These are phyloP conservation scores for Aspergillus tanneri DNA, from an alignment of 2,329 filamentous ascomycete genomes.

Conservation along the genomic window DNA sequence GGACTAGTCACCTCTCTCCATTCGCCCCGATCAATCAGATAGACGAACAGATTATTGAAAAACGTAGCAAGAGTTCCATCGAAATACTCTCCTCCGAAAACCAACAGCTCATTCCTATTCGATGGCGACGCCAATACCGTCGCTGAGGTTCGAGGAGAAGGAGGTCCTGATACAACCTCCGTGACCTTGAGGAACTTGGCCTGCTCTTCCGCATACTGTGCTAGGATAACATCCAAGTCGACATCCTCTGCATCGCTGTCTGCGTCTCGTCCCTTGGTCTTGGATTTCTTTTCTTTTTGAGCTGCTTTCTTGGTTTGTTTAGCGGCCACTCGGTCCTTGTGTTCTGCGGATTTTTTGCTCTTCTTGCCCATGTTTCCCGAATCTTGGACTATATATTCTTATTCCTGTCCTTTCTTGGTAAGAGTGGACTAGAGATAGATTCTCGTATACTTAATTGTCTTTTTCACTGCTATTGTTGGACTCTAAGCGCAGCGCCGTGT, in stretches of 20 bases:
- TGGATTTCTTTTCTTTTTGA: conserved; percentile 75
- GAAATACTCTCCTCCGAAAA: conserved; percentile 95
- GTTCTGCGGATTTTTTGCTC: conserved; percentile 58
- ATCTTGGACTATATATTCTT: background rate
- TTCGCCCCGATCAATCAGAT: conserved; percentile 78
- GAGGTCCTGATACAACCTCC: conserved; percentile 70
- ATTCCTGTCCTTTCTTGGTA: no score
- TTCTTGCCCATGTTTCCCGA: conserved; percentile 49
- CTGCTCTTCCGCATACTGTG: conserved; percentile 89
- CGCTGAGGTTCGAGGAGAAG: conserved; percentile 73
- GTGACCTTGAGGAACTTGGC: conserved; percentile 93
- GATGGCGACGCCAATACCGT: conserved; percentile 81
- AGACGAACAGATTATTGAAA: conserved; percentile 66
- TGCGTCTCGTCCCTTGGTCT: conserved; percentile 64
- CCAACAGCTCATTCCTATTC: conserved; percentile 80
- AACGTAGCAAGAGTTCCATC: conserved; percentile 81
- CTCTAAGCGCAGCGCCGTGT: background rate
- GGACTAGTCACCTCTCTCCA: conserved; percentile 90
- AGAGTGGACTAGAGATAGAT: no score
- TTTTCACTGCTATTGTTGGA: background rate
- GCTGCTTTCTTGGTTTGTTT: conserved; percentile 84
- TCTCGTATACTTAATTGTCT: background rate
- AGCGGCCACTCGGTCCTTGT: conserved; percentile 57
- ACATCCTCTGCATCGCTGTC: conserved; percentile 90
- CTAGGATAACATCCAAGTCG: conserved; percentile 88